phyloP scores from a whole-genome alignment of 306 rosid genomes.

The Amphicarpaea edgeworthii region DNA sequence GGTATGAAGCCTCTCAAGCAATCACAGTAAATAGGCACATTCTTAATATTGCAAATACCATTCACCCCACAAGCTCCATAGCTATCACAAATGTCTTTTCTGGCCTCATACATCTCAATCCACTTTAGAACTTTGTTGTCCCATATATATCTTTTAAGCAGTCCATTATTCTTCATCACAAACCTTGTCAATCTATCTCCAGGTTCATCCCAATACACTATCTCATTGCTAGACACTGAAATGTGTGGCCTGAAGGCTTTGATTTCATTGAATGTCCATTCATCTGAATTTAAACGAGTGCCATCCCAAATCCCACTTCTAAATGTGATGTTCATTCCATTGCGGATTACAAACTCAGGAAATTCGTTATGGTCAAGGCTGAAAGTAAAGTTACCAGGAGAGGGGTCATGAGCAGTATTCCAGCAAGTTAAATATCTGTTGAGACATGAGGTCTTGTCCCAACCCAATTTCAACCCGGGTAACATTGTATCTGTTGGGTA shows the following conservation, averaged over 20 bases:
- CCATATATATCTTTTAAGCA: conserved; percentile 37
- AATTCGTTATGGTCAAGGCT: conserved; percentile 27
- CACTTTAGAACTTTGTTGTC: not conserved
- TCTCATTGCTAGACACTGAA: conserved; percentile 30
- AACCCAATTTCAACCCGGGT: conserved; percentile 44
- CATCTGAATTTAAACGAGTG: conserved; percentile 26
- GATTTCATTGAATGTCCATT: not conserved
- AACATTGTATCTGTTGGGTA: conserved; percentile 38
- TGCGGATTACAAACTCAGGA: conserved; percentile 34
- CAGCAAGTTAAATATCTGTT: too few relatives aligned
- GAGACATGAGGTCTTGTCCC: too few relatives aligned
- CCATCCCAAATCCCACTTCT: conserved; percentile 36
- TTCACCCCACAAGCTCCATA: conserved; percentile 53
- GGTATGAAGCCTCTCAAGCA: conserved; percentile 52
- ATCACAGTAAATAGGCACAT: conserved; percentile 33
- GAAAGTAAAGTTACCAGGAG: conserved; percentile 43
- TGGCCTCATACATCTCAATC: conserved; percentile 20
- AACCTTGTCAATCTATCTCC: conserved; percentile 33
- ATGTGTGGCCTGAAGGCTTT: conserved; percentile 25
- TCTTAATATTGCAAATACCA: conserved; percentile 40
- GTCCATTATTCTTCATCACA: conserved; percentile 26
- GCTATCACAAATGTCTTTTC: conserved; percentile 45
- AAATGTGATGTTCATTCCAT: not conserved
- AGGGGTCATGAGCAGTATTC: not conserved
- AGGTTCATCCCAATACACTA: conserved; percentile 41